Base-by-base conservation (phyloP, 2,329 filamentous ascomycete genomes). In the Fusarium tuaranense region DNA sequence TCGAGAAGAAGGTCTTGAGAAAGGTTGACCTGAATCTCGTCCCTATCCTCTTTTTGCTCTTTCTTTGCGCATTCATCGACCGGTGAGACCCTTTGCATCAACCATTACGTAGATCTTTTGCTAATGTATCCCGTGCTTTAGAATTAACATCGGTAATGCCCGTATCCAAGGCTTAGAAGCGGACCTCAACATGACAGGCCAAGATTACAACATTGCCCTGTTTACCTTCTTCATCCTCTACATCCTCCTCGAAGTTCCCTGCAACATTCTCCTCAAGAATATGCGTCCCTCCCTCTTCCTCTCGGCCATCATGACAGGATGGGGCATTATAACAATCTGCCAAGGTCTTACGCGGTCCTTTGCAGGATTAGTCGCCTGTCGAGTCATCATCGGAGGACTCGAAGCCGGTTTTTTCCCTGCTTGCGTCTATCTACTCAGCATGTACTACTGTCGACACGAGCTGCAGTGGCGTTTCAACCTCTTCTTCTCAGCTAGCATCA, bases 221-320 rank as follows among this genome's bases (percentile, higher is more conserved):
- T 90, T 88, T 2, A 79, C 89, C 63, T 92, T 92, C 81, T 92
- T 92, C 76, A 86, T 92, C 75, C 87, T 87, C 5, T 92, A 92
- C 78, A 91, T 92, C 65, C 63, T 91, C 36, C 89, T 91, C 74
- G 87, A 91, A 78, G 90, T 92, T 38, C 90, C 91, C 0, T 86
- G 84, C 63, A 92, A 90, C 73, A 87, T 92, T 48, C 55, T 83
- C 14, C 70, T 82, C 38, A 71, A 67, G 4, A 66, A 65, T 1
- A 44, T 71, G 27, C 61, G 53, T 4, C 66, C 66, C 34, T 65
- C 61, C 16, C 25, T 53, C n/a, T 68, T 32, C 5, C 41, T 65
- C 10, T 41, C 59, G 4, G 32, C n/a, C 5, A 63, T 68, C 30
- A 41, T 68, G 36, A 57, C 60, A 32, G 55, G 57, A 13, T 68